Base-by-base conservation (phyloP, 805 yeast genomes). In the Ogataea nakhonphanomensis region DNA sequence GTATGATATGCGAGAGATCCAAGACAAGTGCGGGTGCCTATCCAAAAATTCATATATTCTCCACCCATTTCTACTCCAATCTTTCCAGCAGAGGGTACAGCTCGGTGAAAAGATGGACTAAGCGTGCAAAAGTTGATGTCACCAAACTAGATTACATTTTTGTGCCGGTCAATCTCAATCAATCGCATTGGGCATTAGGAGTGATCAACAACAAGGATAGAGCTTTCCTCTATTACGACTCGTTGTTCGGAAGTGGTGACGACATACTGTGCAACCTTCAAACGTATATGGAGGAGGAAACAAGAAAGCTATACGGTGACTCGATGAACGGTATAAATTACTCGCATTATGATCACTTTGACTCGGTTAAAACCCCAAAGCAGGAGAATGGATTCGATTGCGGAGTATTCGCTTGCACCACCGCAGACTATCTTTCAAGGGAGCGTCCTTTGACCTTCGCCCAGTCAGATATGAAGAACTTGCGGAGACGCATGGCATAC, bases 311-410 rank as follows among this genome's bases (percentile, higher is more conserved):
- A 29, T 64, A 66, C 35, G 65, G 67, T 11, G 66, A 67, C 0
- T 63, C 66, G 1, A 49, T 59, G 26, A 58, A 61, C 43, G 65
- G 59, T 9, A 45, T 45, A n/a, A 53, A 64, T 36, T 64, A 51
- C 34, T 42, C 49, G n/a, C 38, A 33, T 1, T 65, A 58, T 37
- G 54, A 50, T 23, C 44, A 49, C 17, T 42, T 48, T 22, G 57
- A 46, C 13, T 35, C 54, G 13, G 50, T 56, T 41, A 53, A 51
- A 27, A 44, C 90, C 30, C 98, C 99, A 1, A 86, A 82, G 50
- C 99, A 93, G 58, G 67, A 71, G 21, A 93, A 93, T 57, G 97
- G 97, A 0, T 86, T 59, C 50, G 99, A 93, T 61, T 93, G 99
- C 67, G 99, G 99, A 7, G 95, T 91, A 2, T 93, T 90, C 56